These are phyloP conservation scores for Sequoiadendron giganteum DNA, from an alignment of 75 land plant genomes.

Conservation along the genomic window DNA sequence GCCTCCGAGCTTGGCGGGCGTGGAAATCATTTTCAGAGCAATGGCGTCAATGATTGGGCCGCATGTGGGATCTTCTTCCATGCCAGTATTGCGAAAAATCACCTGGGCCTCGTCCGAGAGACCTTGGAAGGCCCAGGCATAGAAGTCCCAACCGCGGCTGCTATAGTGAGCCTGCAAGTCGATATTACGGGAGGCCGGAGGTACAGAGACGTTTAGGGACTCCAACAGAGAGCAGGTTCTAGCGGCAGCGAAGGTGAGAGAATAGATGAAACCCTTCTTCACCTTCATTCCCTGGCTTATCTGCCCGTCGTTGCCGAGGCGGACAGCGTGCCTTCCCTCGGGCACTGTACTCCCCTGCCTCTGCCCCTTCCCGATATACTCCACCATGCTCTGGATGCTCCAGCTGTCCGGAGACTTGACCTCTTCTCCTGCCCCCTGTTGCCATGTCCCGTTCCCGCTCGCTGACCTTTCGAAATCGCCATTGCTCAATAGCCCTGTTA, in stretches of 20 bases:
- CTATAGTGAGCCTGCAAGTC: conserved; percentile 63
- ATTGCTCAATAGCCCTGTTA: conserved; percentile 42
- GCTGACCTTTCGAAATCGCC: conserved; percentile 61
- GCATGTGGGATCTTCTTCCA: conserved; percentile 78
- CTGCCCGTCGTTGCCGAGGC: conserved; percentile 69
- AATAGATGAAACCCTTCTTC: conserved; percentile 48
- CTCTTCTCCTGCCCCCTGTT: conserved; percentile 7
- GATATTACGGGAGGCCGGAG: conserved; percentile 27
- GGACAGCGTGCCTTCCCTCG: conserved; percentile 46
- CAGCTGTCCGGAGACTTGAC: conserved; percentile 38
- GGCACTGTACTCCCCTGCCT: conserved; percentile 65
- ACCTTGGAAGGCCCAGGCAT: conserved; percentile 51
- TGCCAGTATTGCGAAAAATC: conserved; percentile 45
- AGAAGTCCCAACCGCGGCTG: conserved; percentile 65
- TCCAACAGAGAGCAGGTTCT: conserved; percentile 73
- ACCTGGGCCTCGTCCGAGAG: neutral
- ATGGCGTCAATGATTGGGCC: conserved; percentile 65
- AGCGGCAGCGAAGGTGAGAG: conserved; percentile 68
- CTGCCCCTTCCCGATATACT: conserved; percentile 44
- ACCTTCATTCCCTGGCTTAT: conserved; percentile 42
- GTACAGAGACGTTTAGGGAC: conserved; percentile 54
- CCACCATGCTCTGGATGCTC: conserved; percentile 49
- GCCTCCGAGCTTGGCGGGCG: conserved; percentile 47
- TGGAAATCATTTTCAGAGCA: conserved; percentile 59
- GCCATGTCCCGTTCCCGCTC: conserved; percentile 24